Evolutionary conservation across 495 filamentous ascomycete species (phyloP).

Genomic region (Tetracladium setigerum): DNA sequence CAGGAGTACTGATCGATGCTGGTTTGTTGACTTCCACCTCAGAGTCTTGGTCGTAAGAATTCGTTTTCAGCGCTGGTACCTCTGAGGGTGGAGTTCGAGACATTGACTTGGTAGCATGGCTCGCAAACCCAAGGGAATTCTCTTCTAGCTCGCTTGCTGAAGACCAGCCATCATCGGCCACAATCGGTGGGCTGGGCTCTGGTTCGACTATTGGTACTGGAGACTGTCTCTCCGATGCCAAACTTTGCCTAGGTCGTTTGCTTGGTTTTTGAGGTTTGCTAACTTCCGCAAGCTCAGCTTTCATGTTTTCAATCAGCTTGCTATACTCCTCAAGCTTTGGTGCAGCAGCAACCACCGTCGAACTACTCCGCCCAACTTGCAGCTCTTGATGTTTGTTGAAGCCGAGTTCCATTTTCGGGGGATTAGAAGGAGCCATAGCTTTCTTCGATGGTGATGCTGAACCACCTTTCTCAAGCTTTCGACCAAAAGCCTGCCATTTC

Average conservation of each 20-base stretch:
- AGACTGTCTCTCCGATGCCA: not conserved
- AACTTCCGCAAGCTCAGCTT: slow-evolving; percentile 29
- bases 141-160: slow-evolving; percentile 14
- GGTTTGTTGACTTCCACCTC: too few relatives aligned
- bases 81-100: slow-evolving; percentile 12
- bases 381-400: slow-evolving; percentile 37
- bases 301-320: slow-evolving; percentile 33
- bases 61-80: not conserved
- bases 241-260: not conserved
- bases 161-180: slow-evolving; percentile 13
- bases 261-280: slow-evolving; percentile 10
- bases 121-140: slow-evolving; percentile 5
- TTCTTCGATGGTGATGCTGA: slow-evolving; percentile 15
- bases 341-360: slow-evolving; percentile 1
- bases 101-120: slow-evolving; percentile 9
- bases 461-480: slow-evolving; percentile 29
- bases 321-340: slow-evolving; percentile 31
- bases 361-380: slow-evolving; percentile 14
- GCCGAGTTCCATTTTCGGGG: slow-evolving; percentile 32
- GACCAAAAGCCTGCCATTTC: slow-evolving; percentile 65
- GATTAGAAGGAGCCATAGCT: not conserved
- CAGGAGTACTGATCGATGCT: too few relatives aligned
- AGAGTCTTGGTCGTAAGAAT: too few relatives aligned
- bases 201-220: not conserved
- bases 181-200: too few relatives aligned